Evolutionary conservation across 495 filamentous ascomycete species (phyloP).

Genomic region (Penicillium egyptiacum): DNA sequence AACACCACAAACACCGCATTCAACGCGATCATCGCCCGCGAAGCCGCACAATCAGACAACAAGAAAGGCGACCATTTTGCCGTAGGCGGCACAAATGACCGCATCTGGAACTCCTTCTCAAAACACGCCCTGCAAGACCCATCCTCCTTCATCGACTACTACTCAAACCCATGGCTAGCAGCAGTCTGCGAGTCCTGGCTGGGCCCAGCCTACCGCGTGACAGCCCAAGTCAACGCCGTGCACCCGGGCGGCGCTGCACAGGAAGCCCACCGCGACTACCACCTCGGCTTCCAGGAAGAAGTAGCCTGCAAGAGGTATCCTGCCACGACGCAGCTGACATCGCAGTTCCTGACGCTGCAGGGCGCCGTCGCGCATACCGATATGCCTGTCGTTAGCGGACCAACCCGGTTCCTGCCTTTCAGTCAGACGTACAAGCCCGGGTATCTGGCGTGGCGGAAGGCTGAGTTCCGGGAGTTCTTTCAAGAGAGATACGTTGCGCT

Average conservation of each 20-base stretch:
- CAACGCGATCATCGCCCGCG: slow-evolving; percentile 41
- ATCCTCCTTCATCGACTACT: slow-evolving; percentile 50
- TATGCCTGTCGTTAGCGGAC: slow-evolving; percentile 54
- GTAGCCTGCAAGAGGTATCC: slow-evolving; percentile 40
- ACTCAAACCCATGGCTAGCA: slow-evolving; percentile 53
- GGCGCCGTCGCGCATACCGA: slow-evolving; percentile 57
- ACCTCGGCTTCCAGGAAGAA: slow-evolving; percentile 54
- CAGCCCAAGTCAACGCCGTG: slow-evolving; percentile 58
- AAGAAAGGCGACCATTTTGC: slow-evolving; percentile 58
- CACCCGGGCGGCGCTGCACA: slow-evolving; percentile 53
- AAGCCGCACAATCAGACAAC: slow-evolving; percentile 25
- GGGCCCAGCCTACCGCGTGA: slow-evolving; percentile 53
- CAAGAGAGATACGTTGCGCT: slow-evolving; percentile 45
- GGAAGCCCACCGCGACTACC: slow-evolving; percentile 56
- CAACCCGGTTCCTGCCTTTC: slow-evolving; percentile 55
- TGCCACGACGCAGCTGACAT: slow-evolving; percentile 42
- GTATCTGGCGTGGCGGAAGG: slow-evolving; percentile 50
- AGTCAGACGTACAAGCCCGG: slow-evolving; percentile 52
- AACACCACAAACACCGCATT: slow-evolving; percentile 42
- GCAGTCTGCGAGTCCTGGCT: slow-evolving; percentile 50
- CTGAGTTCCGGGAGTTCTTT: slow-evolving; percentile 51
- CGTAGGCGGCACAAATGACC: slow-evolving; percentile 44
- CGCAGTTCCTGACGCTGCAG: slow-evolving; percentile 54
- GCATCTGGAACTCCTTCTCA: slow-evolving; percentile 60
- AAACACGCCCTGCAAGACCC: slow-evolving; percentile 53